Evolutionary conservation across 768 basidiomycete genomes (phyloP).

Genomic region (Boletus edulis): DNA sequence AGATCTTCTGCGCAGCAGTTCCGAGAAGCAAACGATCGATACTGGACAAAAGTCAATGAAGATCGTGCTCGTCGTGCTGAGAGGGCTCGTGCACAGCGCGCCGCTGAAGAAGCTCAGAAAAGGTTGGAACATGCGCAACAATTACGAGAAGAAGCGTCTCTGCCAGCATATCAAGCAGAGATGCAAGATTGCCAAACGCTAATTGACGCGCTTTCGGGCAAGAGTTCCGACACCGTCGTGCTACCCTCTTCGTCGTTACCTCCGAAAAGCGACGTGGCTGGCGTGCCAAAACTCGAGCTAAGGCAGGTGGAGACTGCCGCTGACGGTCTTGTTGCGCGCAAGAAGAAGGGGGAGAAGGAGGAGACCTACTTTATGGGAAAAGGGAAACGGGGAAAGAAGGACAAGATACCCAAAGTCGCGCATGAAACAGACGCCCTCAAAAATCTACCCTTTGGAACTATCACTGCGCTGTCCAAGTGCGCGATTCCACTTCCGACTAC

Average conservation of each 20-base stretch:
- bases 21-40: slow-evolving; percentile 82
- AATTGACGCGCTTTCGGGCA: slow-evolving; percentile 80
- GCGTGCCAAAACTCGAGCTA: slow-evolving; percentile 79
- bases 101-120: slow-evolving; percentile 74
- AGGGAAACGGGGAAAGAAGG: slow-evolving; percentile 61
- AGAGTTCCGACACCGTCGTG: slow-evolving; percentile 44
- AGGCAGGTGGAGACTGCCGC: slow-evolving; percentile 73
- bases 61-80: slow-evolving; percentile 85
- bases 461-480: slow-evolving; percentile 81
- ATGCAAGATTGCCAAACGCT: slow-evolving; percentile 97
- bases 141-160: slow-evolving; percentile 85
- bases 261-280: slow-evolving; percentile 46
- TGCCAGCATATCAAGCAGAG: slow-evolving; percentile 87
- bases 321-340: slow-evolving; percentile 70
- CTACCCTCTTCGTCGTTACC: slow-evolving; percentile 41
- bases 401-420: slow-evolving; percentile 39
- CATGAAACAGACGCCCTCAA: slow-evolving; percentile 37
- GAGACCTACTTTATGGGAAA: slow-evolving; percentile 80
- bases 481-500: slow-evolving; percentile 90
- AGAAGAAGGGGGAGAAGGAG: slow-evolving; percentile 92
- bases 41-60: slow-evolving; percentile 82
- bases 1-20: slow-evolving; percentile 68
- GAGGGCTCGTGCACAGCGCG: slow-evolving; percentile 68
- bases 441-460: slow-evolving; percentile 80
- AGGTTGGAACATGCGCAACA: slow-evolving; percentile 76